phyloP scores from a whole-genome alignment of 148 eudicot species.

The Tetragonia tetragonoides region DNA sequence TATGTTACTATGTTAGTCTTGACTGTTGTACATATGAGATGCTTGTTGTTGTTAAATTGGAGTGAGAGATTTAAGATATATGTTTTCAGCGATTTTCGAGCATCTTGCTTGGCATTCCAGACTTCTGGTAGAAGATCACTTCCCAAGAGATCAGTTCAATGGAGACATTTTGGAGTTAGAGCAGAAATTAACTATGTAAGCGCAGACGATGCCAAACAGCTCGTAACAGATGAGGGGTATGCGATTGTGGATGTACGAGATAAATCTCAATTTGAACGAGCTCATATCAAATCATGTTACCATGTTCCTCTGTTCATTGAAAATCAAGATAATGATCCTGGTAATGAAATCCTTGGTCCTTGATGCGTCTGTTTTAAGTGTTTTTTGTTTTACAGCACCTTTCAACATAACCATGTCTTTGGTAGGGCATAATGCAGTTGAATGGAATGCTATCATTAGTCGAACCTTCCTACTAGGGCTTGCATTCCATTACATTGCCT shows the following conservation, averaged over 20 bases:
- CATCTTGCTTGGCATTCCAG: constrained; percentile 53
- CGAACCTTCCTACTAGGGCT: background rate
- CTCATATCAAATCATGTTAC: constrained; percentile 77
- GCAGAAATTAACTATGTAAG: constrained; percentile 66
- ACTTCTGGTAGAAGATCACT: constrained; percentile 31
- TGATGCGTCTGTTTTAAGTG: background rate
- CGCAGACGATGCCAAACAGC: constrained; percentile 84
- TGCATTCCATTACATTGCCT: background rate
- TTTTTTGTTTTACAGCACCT: background rate
- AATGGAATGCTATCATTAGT: background rate
- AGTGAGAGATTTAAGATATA: constrained; percentile 34
- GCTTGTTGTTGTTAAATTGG: background rate
- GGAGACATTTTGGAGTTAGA: constrained; percentile 42
- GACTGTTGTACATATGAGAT: background rate
- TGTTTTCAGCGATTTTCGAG: constrained; percentile 62
- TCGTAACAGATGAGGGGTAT: constrained; percentile 63
- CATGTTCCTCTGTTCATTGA: constrained; percentile 87
- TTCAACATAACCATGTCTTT: background rate
- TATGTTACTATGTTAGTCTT: background rate
- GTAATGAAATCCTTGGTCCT: constrained; percentile 32
- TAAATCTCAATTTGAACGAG: constrained; percentile 60
- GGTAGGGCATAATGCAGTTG: background rate
- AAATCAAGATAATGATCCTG: constrained; percentile 75
- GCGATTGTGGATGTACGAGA: constrained; percentile 81
- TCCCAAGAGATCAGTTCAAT: constrained; percentile 30